Percentiles rank a stretch among this genome's conserved stretches.
Evolutionary conservation across 768 basidiomycete species (phyloP).

Genomic region (Dentipellis fragilis): DNA sequence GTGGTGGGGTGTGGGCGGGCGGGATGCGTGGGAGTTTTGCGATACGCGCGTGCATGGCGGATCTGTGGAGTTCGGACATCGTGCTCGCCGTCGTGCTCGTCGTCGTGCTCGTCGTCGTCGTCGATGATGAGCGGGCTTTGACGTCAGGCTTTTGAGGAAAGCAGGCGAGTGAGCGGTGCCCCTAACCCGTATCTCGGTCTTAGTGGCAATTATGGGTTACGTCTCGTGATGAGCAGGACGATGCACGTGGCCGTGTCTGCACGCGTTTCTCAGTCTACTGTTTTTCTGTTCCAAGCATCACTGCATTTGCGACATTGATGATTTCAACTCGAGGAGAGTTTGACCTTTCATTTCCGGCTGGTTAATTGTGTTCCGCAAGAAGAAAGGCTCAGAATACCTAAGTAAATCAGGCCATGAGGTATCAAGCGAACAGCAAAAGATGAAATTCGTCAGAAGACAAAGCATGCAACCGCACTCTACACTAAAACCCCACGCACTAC

Average conservation of each 20-base stretch:
- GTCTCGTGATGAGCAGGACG: not conserved
- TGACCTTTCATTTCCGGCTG: too few species aligned
- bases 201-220: not conserved
- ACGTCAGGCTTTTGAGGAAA: not conserved
- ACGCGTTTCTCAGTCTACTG: not conserved
- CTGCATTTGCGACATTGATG: too few species aligned
- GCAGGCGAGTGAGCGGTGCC: not conserved
- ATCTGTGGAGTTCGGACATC: constrained; percentile 71
- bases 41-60: constrained; percentile 65
- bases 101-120: not conserved
- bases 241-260: not conserved
- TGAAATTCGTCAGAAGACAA: too few species aligned
- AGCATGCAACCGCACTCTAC: too few species aligned
- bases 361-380: too few species aligned
- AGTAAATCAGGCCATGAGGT: too few species aligned
- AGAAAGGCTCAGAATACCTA: too few species aligned
- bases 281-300: too few species aligned
- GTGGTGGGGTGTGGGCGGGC: constrained; percentile 3
- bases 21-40: constrained; percentile 56
- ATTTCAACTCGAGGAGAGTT: too few species aligned
- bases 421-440: too few species aligned
- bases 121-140: not conserved
- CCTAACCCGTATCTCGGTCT: not conserved
- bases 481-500: too few species aligned
- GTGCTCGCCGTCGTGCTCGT: not conserved